Evolutionary conservation across 2,329 filamentous ascomycete species (phyloP).

Genomic region (Madurella mycetomatis): DNA sequence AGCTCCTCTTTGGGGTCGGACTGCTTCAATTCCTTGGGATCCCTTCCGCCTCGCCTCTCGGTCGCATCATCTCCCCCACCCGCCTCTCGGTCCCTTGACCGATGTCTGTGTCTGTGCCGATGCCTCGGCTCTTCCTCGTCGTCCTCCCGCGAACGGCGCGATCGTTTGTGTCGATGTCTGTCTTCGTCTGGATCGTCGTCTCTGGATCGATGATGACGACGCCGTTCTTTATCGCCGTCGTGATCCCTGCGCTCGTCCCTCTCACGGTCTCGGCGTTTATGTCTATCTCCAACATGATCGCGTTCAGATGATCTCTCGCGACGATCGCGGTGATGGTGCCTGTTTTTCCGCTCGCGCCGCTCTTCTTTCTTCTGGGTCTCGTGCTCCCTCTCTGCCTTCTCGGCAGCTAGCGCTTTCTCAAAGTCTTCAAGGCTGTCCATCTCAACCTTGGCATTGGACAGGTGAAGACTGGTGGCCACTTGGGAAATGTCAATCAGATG

Average conservation of each 20-base stretch:
- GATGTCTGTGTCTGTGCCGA: slow-evolving; percentile 43
- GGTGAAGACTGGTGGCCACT: not conserved
- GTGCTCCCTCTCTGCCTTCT: slow-evolving; percentile 31
- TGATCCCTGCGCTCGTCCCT: slow-evolving; percentile 31
- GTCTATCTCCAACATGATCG: slow-evolving; percentile 17
- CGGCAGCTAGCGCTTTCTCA: slow-evolving; percentile 37
- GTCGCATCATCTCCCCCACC: slow-evolving; percentile 22
- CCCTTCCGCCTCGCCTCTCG: slow-evolving; percentile 30
- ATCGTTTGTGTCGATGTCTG: slow-evolving; percentile 60
- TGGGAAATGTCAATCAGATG: not conserved
- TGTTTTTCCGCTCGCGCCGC: slow-evolving; percentile 28
- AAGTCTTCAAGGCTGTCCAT: slow-evolving; percentile 33
- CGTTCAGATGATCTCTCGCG: slow-evolving; percentile 29
- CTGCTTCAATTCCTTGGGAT: slow-evolving; percentile 37
- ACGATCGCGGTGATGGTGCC: slow-evolving; percentile 28
- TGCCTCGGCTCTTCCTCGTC: slow-evolving; percentile 29
- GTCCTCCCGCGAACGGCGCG: slow-evolving; percentile 51
- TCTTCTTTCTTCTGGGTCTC: slow-evolving; percentile 26
- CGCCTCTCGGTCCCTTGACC: slow-evolving; percentile 31
- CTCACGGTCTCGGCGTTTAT: slow-evolving; percentile 27
- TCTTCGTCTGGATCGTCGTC: slow-evolving; percentile 43
- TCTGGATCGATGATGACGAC: slow-evolving; percentile 34
- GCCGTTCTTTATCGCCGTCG: slow-evolving; percentile 28
- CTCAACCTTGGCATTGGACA: not conserved
- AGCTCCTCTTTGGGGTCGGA: slow-evolving; percentile 48